A percentile compares a stretch with the other conserved stretches of the same genome.
These are phyloP conservation scores for Auricularia heimuer DNA, from an alignment of 768 basidiomycete genomes.

Conservation along the genomic window DNA sequence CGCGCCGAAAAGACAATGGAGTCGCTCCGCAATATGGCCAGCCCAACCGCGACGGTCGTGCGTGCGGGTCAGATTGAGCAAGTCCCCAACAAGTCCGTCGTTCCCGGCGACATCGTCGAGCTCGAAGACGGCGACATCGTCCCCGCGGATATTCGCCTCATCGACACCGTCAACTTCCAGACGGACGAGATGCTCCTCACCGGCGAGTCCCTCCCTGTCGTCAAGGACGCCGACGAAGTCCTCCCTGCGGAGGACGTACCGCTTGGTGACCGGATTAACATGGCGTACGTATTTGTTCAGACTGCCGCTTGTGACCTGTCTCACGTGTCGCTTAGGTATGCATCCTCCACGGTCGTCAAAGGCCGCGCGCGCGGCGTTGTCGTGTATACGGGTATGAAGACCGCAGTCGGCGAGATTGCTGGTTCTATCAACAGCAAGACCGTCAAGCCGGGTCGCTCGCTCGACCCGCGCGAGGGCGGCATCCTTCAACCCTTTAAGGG, in stretches of 20 bases:
- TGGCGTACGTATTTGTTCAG: conserved; percentile 20
- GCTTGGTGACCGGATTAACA: conserved; percentile 34
- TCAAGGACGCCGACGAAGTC: conserved; percentile 27
- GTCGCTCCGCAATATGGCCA: conserved; percentile 36
- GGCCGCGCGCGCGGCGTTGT: conserved; percentile 41
- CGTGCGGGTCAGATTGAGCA: conserved; percentile 25
- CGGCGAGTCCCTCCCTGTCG: conserved; percentile 41
- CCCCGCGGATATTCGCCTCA: conserved; percentile 36
- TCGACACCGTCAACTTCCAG: conserved; percentile 38
- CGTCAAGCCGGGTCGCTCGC: conserved; percentile 22
- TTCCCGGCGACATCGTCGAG: conserved; percentile 20
- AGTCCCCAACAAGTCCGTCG: conserved; percentile 16
- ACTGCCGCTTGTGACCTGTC: not conserved
- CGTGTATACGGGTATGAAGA: conserved; percentile 43
- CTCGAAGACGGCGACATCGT: conserved; percentile 23
- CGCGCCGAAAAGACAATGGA: conserved; percentile 42
- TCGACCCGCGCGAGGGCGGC: conserved; percentile 24
- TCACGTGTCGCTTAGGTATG: not conserved
- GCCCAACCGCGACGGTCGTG: conserved; percentile 36
- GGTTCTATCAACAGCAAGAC: conserved; percentile 30
- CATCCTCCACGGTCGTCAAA: conserved; percentile 34
- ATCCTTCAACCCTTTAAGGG: not conserved
- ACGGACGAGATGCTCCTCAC: conserved; percentile 43
- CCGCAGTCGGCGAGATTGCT: conserved; percentile 33
- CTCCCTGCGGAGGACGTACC: conserved; percentile 18